Conservation (phyloP, 164 flowering plant genomes). For the Pachysandra terminalis region DNA sequence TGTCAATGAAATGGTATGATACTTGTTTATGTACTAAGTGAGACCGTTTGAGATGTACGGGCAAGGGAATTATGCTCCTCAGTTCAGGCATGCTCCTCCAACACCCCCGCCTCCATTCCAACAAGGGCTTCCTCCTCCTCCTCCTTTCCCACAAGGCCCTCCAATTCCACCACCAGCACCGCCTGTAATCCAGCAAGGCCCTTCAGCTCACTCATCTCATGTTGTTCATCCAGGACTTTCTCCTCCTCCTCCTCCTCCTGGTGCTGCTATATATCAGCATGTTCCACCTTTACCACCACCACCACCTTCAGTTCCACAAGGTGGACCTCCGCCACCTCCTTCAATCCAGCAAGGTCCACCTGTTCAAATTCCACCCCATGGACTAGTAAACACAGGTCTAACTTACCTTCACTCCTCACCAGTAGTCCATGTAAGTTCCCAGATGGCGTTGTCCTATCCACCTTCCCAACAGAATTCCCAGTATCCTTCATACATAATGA, state of each 20-base stretch:
- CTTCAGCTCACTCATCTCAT: conserved; percentile 14
- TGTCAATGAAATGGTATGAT: background rate
- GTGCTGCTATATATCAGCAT: conserved; percentile 15
- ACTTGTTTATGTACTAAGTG: background rate
- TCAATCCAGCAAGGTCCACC: conserved; percentile 16
- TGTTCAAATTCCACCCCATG: conserved; percentile 23
- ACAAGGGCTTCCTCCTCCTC: conserved; percentile 17
- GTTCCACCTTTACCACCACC: conserved; percentile 13
- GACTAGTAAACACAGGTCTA: conserved; percentile 25
- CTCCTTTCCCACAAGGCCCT: conserved; percentile 25
- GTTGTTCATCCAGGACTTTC: conserved; percentile 14
- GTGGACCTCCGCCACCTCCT: conserved; percentile 13
- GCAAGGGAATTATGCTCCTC: conserved; percentile 46
- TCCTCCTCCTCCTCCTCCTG: conserved; percentile 16
- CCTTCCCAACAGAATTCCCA: conserved; percentile 29
- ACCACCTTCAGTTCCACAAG: conserved; percentile 11
- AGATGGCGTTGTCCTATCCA: conserved; percentile 18
- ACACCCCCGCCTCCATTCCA: conserved; percentile 23
- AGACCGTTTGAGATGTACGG: conserved; percentile 32
- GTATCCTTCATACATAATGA: conserved; percentile 22
- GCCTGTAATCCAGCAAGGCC: conserved; percentile 11
- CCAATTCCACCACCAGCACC: conserved; percentile 21
- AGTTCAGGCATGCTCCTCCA: conserved; percentile 32
- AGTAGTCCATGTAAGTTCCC: conserved; percentile 19
- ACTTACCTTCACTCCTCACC: conserved; percentile 26